These are phyloP conservation scores for Phytophthora syringae DNA, from an alignment of 352 stramenopile species.

Conservation along the genomic window DNA sequence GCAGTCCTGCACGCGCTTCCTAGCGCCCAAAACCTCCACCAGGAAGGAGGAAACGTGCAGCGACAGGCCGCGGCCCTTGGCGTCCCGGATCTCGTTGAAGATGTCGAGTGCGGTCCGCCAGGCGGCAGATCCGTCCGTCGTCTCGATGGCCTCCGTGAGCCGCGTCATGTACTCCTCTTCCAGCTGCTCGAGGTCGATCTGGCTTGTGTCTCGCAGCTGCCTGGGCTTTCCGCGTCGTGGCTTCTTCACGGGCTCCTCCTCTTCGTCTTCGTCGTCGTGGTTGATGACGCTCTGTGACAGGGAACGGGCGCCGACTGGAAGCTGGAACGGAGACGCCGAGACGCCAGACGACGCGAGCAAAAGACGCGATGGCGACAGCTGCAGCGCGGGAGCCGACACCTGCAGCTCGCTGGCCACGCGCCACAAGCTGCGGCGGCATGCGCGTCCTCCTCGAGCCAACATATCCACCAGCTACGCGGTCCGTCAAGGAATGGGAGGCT, in stretches of 20 bases:
- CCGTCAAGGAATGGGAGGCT: slow-evolving; percentile 34
- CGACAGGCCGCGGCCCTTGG: slow-evolving; percentile 43
- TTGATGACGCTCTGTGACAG: slow-evolving; percentile 28
- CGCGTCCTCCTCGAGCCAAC: slow-evolving; percentile 30
- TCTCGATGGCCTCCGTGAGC: slow-evolving; percentile 37
- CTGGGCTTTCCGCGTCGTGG: background rate
- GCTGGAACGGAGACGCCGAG: background rate
- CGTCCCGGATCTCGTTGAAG: slow-evolving; percentile 49
- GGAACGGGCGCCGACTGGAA: slow-evolving; percentile 20
- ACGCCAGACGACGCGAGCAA: background rate
- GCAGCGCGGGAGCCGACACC: too few species aligned
- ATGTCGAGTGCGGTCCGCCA: slow-evolving; percentile 59
- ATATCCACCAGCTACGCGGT: slow-evolving; percentile 17
- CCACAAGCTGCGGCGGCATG: slow-evolving; percentile 22
- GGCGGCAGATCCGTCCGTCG: slow-evolving; percentile 41
- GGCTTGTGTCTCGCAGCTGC: slow-evolving; percentile 19
- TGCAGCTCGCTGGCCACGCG: slow-evolving; percentile 14
- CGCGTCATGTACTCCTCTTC: slow-evolving; percentile 35
- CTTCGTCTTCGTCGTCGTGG: slow-evolving; percentile 17
- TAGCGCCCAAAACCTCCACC: slow-evolving; percentile 64
- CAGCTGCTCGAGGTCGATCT: slow-evolving; percentile 24
- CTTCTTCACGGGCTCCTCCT: slow-evolving; percentile 7
- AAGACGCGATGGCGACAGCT: background rate
- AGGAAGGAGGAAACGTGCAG: slow-evolving; percentile 61
- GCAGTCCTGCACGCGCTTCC: slow-evolving; percentile 53